phyloP scores from a whole-genome alignment of 2,329 filamentous ascomycete species.

The Diaporthe sp. region DNA sequence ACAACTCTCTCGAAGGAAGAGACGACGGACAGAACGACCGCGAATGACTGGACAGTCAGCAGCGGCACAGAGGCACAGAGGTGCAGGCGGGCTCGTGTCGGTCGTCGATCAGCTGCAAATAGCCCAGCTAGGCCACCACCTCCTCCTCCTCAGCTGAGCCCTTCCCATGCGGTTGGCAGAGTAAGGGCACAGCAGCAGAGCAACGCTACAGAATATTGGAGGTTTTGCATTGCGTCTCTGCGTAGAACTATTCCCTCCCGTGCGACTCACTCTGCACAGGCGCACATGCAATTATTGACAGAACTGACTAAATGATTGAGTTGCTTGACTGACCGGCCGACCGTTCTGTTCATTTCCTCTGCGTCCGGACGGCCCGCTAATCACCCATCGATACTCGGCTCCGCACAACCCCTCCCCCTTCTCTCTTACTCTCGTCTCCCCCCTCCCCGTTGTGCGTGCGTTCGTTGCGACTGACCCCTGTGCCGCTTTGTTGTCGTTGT shows the following conservation, averaged over 20 bases:
- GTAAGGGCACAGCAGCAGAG: not conserved
- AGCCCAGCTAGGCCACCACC: constrained; percentile 3
- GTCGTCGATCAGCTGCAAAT: constrained; percentile 29
- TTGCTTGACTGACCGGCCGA: not conserved
- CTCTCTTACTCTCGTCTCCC: not conserved
- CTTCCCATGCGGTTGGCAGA: not conserved
- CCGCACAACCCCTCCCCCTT: not conserved
- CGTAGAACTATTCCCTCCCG: not conserved
- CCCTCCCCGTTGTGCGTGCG: not conserved
- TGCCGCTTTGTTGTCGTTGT: constrained; percentile 11
- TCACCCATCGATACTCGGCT: not conserved
- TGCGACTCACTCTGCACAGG: not conserved
- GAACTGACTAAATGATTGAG: not conserved
- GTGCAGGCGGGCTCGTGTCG: not conserved
- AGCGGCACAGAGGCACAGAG: not conserved
- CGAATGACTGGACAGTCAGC: constrained; percentile 2
- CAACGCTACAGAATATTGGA: not conserved
- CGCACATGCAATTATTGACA: not conserved
- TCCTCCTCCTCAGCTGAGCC: constrained; percentile 15
- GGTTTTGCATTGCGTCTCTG: not conserved
- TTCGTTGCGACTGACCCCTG: constrained; percentile 16
- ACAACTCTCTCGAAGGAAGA: not conserved
- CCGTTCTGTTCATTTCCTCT: not conserved
- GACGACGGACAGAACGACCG: not conserved
- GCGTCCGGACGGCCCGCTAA: constrained; percentile 5